phyloP scores from a whole-genome alignment of 2,329 filamentous ascomycete species.

The Apiospora sp. region DNA sequence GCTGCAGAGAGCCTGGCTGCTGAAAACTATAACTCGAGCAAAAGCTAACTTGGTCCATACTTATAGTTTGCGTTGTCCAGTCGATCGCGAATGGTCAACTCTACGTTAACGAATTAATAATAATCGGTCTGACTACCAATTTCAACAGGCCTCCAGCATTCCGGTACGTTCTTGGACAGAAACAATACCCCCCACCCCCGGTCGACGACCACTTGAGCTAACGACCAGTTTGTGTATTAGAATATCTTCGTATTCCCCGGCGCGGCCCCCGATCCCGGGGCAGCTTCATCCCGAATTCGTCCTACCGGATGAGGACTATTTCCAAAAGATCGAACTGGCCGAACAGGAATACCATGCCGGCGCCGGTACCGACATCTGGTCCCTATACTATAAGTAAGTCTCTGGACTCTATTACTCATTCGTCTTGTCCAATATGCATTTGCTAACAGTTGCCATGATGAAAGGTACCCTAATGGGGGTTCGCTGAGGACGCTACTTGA shows the following conservation, averaged over 20 bases:
- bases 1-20: no score
- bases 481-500: not conserved
- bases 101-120: not conserved
- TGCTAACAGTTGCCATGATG: not conserved
- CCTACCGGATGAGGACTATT: not conserved
- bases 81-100: not conserved
- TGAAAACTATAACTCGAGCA: not conserved
- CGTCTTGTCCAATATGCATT: not conserved
- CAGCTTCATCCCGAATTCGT: not conserved
- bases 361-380: not conserved
- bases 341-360: not conserved
- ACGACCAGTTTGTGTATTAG: not conserved
- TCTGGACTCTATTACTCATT: no score
- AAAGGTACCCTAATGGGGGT: not conserved
- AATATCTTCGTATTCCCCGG: not conserved
- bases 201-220: not conserved
- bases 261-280: not conserved
- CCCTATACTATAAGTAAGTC: not conserved
- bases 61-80: not conserved
- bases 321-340: not conserved
- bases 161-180: not conserved
- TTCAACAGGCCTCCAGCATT: not conserved
- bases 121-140: not conserved
- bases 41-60: not conserved
- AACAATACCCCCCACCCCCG: not conserved